Evolutionary conservation across 768 basidiomycete species (phyloP).

Genomic region (Kwoniella botswanensis): DNA sequence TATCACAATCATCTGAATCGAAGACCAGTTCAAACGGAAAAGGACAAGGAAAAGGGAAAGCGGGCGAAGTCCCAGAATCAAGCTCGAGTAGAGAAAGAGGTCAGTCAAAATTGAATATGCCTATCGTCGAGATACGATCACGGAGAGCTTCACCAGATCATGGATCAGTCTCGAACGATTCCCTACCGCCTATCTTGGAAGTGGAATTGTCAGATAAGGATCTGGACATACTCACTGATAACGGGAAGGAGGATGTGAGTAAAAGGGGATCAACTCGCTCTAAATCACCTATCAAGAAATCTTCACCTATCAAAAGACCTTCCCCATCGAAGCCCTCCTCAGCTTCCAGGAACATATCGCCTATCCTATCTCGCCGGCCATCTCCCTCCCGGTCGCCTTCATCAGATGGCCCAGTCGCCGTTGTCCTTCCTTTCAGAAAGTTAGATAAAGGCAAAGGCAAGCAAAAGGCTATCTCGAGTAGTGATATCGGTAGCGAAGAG

Average conservation of each 20-base stretch:
- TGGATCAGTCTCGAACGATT: background rate
- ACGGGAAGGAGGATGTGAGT: background rate
- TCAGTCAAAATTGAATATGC: background rate
- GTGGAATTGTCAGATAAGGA: conserved; percentile 10
- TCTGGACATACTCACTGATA: conserved; percentile 8
- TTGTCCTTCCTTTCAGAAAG: background rate
- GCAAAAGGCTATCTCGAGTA: background rate
- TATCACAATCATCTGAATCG: background rate
- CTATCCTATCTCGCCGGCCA: background rate
- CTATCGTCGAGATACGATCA: background rate
- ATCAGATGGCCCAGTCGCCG: background rate
- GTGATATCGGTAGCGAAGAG: conserved; percentile 6
- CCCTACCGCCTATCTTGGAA: conserved; percentile 3
- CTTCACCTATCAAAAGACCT: background rate
- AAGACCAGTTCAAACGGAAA: background rate
- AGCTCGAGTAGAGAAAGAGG: background rate
- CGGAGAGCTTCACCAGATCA: background rate
- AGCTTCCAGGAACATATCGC: background rate
- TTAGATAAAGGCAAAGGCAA: conserved; percentile 12
- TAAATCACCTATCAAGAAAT: background rate
- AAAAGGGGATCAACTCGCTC: background rate
- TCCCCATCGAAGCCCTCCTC: background rate
- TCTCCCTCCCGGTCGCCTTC: background rate
- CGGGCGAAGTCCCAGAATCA: too few species aligned
- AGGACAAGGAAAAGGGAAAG: background rate